Conservation (phyloP, 768 basidiomycete genomes). For the Serendipita sp. region DNA sequence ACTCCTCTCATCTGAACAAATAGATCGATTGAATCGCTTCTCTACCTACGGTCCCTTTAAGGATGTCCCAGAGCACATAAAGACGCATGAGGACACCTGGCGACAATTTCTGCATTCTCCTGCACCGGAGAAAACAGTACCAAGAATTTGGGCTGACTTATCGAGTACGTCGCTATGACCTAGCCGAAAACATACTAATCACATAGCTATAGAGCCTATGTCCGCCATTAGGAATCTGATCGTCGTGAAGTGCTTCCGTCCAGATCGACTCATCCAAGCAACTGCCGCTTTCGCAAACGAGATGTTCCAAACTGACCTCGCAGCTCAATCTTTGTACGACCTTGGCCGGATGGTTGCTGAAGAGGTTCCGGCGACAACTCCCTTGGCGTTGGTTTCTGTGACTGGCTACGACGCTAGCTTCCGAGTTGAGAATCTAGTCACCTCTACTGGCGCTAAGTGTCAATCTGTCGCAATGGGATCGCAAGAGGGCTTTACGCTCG, state of each 20-base stretch:
- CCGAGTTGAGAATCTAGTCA: slow-evolving; percentile 75
- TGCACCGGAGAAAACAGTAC: slow-evolving; percentile 52
- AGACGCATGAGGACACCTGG: slow-evolving; percentile 54
- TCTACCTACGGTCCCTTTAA: slow-evolving; percentile 66
- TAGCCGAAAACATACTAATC: neutral
- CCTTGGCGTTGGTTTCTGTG: slow-evolving; percentile 82
- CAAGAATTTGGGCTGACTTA: slow-evolving; percentile 62
- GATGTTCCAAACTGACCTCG: slow-evolving; percentile 72
- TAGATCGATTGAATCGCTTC: slow-evolving; percentile 29
- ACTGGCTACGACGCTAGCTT: slow-evolving; percentile 98
- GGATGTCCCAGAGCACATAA: slow-evolving; percentile 48
- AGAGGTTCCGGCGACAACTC: slow-evolving; percentile 67
- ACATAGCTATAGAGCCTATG: slow-evolving; percentile 29
- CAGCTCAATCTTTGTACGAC: slow-evolving; percentile 56
- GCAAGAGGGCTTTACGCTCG: slow-evolving; percentile 88
- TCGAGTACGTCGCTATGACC: slow-evolving; percentile 41
- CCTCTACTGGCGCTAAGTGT: slow-evolving; percentile 59
- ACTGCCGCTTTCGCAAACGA: slow-evolving; percentile 56
- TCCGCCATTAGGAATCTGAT: slow-evolving; percentile 62
- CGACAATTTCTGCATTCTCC: slow-evolving; percentile 47
- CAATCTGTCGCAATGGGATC: slow-evolving; percentile 96
- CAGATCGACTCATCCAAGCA: slow-evolving; percentile 79
- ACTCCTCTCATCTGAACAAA: slow-evolving; percentile 1
- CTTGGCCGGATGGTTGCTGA: slow-evolving; percentile 60
- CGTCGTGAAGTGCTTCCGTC: slow-evolving; percentile 79